These are phyloP conservation scores for Geosiphon pyriformis DNA, from an alignment of 192 early-diverging fungal genomes.

Conservation along the genomic window DNA sequence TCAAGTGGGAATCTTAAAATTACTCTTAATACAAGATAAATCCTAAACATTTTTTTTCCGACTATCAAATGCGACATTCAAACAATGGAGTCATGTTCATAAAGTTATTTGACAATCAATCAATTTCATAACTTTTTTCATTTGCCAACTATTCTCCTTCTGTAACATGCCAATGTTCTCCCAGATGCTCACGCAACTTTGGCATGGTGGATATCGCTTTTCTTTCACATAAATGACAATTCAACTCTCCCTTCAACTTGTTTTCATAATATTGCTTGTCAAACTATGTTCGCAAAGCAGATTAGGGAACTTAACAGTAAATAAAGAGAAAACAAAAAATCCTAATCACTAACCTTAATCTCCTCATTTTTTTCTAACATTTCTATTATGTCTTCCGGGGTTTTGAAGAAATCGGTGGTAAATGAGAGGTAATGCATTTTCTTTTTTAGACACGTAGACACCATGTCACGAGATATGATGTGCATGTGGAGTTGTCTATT, in stretches of 20 bases:
- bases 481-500: constrained; percentile 59
- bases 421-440: constrained; percentile 67
- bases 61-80: no score
- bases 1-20: no score
- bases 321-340: not conserved
- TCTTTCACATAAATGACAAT: constrained; percentile 15
- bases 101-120: no score
- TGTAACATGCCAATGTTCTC: constrained; percentile 9
- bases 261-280: constrained; percentile 11
- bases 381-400: constrained; percentile 34
- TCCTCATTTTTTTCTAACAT: constrained; percentile 32
- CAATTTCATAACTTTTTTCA: no score
- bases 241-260: not conserved
- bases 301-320: not conserved
- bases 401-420: constrained; percentile 51
- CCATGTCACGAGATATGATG: constrained; percentile 58
- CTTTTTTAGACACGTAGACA: constrained; percentile 40
- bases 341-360: constrained; percentile 30
- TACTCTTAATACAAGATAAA: no score
- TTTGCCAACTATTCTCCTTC: no score
- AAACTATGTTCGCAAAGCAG: not conserved
- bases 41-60: no score
- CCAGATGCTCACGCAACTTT: constrained; percentile 1
- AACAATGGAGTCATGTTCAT: no score
- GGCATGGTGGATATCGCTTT: constrained; percentile 7